phyloP scores from a whole-genome alignment of 129 eudicot genomes.

The Deinandra increscens region DNA sequence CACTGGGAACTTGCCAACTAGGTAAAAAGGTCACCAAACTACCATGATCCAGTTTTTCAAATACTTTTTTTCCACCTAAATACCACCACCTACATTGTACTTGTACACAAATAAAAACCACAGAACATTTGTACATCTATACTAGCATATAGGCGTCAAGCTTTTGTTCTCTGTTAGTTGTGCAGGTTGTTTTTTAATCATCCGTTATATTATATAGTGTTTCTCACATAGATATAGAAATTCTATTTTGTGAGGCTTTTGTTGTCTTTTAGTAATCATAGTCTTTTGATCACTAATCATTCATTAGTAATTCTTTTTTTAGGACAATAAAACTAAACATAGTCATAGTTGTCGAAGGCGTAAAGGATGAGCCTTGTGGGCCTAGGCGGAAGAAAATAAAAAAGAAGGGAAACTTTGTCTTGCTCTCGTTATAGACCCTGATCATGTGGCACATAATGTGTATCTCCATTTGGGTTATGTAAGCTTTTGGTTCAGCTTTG shows the following conservation, averaged over 20 bases:
- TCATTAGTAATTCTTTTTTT: conserved; percentile 11
- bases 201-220: background rate
- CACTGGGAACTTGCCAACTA: too few relatives aligned
- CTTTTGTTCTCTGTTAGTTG: conserved; percentile 63
- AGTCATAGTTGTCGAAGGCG: background rate
- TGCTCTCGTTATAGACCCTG: conserved; percentile 75
- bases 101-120: too few relatives aligned
- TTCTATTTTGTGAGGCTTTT: background rate
- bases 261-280: background rate
- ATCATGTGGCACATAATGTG: conserved; percentile 66
- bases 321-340: conserved; percentile 7
- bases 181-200: conserved; percentile 60
- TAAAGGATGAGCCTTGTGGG: too few relatives aligned
- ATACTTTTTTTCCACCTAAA: too few relatives aligned
- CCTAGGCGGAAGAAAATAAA: conserved; percentile 83
- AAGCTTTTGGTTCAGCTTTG: conserved; percentile 87
- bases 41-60: too few relatives aligned
- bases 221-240: too few relatives aligned
- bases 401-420: conserved; percentile 79
- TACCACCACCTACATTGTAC: too few relatives aligned
- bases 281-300: background rate
- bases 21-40: too few relatives aligned
- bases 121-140: too few relatives aligned
- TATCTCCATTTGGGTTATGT: conserved; percentile 85
- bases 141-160: conserved; percentile 71